Conservation (phyloP, 257 asterid genomes). For the Solanum gandarillasii region DNA sequence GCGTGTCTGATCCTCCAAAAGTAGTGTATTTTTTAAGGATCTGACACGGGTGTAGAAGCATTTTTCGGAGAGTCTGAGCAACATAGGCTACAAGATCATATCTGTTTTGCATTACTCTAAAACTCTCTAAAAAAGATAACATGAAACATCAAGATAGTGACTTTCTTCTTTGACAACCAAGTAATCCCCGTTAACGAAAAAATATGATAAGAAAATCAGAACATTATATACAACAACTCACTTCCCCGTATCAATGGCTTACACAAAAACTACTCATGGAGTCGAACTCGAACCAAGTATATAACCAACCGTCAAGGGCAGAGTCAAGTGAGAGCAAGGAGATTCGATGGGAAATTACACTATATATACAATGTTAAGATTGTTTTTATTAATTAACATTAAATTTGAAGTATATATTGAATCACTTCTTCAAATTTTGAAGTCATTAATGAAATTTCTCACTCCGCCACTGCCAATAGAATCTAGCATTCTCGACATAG, state of each 20-base stretch:
- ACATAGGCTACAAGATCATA: background rate
- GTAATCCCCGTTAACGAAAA: background rate
- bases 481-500: background rate
- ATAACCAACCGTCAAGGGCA: background rate
- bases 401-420: too few species aligned
- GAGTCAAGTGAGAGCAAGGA: background rate
- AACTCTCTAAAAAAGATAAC: background rate
- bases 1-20: background rate
- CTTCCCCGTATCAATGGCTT: background rate
- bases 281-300: background rate
- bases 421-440: background rate
- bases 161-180: background rate
- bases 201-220: background rate
- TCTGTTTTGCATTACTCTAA: background rate
- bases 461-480: background rate
- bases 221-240: background rate
- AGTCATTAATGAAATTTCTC: background rate
- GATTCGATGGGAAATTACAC: background rate
- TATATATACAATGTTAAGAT: background rate
- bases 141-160: background rate
- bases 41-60: fast-evolving
- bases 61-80: background rate
- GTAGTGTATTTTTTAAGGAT: background rate
- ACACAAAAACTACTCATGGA: background rate
- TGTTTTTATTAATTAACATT: too few species aligned